Evolutionary conservation across 441 rosid species (phyloP), one percentile per base, ranked within the genome.

Genomic region (Gossypium lobatum): DNA sequence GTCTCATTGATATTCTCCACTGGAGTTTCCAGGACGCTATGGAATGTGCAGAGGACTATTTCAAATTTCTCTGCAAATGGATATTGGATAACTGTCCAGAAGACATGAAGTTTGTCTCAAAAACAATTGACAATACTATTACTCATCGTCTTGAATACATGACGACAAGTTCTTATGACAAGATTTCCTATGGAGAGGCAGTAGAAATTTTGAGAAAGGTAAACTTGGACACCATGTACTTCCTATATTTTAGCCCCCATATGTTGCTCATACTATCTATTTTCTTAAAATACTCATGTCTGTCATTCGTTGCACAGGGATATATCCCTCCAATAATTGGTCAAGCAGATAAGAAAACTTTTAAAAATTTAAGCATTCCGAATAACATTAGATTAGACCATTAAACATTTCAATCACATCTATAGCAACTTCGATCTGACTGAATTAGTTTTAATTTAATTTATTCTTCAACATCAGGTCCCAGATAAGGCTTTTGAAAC

Each of bases 31-130:
- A 95, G 97, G 93, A 83, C 79, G 91, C 94, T 31, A 89, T 95
- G 85, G 84, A 83, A 50, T 92, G 92, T 72, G 97, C 92, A 42
- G 88, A 81, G 66, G 93, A 91, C 69, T 88, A 78, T 67, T 80
- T 93, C 75, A 91, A 85, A 82, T 90, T 82, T 83, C 88, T 93
- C 28, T 85, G 96, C 82, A 87, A 85, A 73, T 92, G 94, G 91
- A 48, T 85, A 50, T 26, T 90, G 76, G 90, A 90, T 31, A 83
- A 91, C 58, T 85, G 91, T 65, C 34, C 77, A 0, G 88, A 83
- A 72, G 97, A 95, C 81, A 71, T 91, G 88, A 81, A 78, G 64
- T 92, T 92, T 73, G 63, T 86, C 42, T 54, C 85, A 6, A 90
- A 86, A 78, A 83, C 95, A 60, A 82, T 85, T 3, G 97, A 91